phyloP scores from a whole-genome alignment of 2,329 filamentous ascomycete genomes.

The Aspergillus clavatus region DNA sequence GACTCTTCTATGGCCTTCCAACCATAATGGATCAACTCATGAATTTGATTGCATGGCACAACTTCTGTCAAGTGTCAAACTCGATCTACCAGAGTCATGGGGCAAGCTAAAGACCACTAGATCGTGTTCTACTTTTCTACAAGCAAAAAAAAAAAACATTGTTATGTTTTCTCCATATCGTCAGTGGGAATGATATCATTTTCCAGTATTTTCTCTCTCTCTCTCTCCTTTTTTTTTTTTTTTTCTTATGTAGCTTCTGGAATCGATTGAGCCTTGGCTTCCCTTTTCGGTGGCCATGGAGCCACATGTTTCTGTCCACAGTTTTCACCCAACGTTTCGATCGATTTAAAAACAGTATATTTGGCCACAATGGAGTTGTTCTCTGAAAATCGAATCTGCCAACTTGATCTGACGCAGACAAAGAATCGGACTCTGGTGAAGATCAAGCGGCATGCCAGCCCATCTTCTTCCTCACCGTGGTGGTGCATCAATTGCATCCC shows the following conservation, averaged over 20 bases:
- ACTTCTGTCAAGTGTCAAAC: too few species aligned
- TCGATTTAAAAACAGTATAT: not conserved
- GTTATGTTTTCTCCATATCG: too few species aligned
- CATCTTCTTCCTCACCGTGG: constrained; percentile 21
- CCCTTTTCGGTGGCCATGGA: not conserved
- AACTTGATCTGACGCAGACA: not conserved
- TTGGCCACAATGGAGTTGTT: not conserved
- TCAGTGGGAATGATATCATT: not conserved
- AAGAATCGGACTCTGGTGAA: not conserved
- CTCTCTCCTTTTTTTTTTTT: too few species aligned
- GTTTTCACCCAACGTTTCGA: not conserved
- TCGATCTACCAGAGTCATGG: too few species aligned
- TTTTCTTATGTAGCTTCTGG: too few species aligned
- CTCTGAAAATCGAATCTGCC: not conserved
- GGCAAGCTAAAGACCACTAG: too few species aligned
- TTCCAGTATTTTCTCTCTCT: too few species aligned
- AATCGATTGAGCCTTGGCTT: not conserved
- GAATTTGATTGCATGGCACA: not conserved
- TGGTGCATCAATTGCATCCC: constrained; percentile 15
- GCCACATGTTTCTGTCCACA: not conserved
- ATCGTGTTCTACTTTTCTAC: too few species aligned
- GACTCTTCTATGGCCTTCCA: constrained; percentile 2
- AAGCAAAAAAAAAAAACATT: too few species aligned
- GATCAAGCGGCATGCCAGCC: constrained; percentile 22
- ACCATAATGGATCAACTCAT: constrained; percentile 4